Evolutionary conservation across 2,329 filamentous ascomycete genomes (phyloP).

Genomic region (Fusarium sp.): DNA sequence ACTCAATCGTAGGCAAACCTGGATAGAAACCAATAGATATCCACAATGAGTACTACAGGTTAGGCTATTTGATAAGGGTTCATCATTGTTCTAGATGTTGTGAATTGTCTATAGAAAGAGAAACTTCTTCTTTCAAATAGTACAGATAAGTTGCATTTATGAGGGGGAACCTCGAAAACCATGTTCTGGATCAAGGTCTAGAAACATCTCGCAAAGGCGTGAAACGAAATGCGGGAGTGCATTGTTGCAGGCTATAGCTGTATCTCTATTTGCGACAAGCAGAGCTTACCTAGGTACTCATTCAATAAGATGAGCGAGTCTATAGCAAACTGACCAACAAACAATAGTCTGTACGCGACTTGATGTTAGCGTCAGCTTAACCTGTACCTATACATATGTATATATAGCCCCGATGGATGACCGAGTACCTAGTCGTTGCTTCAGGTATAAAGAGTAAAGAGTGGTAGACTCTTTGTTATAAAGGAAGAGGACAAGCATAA

Average conservation of each 20-base stretch:
- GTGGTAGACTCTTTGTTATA: not conserved
- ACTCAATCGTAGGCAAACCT: not conserved
- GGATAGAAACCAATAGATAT: not conserved
- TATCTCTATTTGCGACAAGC: not conserved
- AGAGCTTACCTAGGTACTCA: not conserved
- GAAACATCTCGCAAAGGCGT: not conserved
- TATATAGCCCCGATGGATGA: not conserved
- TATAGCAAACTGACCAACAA: not conserved
- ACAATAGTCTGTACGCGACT: not conserved
- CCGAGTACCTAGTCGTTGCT: not conserved
- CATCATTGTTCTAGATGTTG: not conserved
- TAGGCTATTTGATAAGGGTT: not conserved
- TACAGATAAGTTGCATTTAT: not conserved
- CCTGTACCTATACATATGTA: not conserved
- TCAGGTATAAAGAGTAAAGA: not conserved
- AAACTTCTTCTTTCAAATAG: not conserved
- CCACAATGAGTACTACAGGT: not conserved
- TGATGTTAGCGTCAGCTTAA: not conserved
- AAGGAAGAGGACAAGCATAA: slow-evolving; percentile 6
- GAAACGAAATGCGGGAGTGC: not conserved
- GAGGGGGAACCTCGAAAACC: not conserved
- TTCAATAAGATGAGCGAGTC: not conserved
- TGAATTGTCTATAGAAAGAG: not conserved
- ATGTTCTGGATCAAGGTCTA: not conserved
- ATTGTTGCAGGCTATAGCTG: not conserved